phyloP scores from a whole-genome alignment of 108 stramenopile genomes.

The Heterococcus sp. region DNA sequence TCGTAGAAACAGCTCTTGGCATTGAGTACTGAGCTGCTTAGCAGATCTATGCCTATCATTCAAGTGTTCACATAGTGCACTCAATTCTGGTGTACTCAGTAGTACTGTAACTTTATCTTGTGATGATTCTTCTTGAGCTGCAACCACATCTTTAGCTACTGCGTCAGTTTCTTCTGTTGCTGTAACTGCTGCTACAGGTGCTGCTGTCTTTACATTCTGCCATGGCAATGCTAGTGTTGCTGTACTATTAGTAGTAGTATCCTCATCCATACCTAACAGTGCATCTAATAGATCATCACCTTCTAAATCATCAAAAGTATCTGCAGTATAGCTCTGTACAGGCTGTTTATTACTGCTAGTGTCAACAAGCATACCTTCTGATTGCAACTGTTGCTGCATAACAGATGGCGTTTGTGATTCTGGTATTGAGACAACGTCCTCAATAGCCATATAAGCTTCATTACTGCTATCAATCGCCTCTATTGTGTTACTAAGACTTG shows the following conservation, averaged over 20 bases:
- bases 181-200: background rate
- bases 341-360: too few relatives aligned
- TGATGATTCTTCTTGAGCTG: background rate
- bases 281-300: constrained; percentile 27
- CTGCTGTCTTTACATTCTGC: background rate
- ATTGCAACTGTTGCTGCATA: too few relatives aligned
- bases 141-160: background rate
- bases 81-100: constrained; percentile 27
- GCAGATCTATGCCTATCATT: constrained; percentile 25
- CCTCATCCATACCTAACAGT: constrained; percentile 8
- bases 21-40: constrained; percentile 13
- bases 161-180: background rate
- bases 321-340: too few relatives aligned
- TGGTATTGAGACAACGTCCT: background rate
- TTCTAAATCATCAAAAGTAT: background rate
- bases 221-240: background rate
- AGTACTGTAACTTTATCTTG: background rate
- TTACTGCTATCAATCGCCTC: constrained; percentile 65
- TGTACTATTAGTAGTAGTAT: background rate
- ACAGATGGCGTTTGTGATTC: background rate
- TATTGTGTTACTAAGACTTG: constrained; percentile 65
- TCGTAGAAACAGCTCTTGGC: constrained; percentile 48
- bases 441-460: background rate
- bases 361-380: too few relatives aligned
- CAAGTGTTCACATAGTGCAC: constrained; percentile 37